Evolutionary conservation across 2,329 filamentous ascomycete genomes (phyloP).

Genomic region (Aspergillus spinulosporus): DNA sequence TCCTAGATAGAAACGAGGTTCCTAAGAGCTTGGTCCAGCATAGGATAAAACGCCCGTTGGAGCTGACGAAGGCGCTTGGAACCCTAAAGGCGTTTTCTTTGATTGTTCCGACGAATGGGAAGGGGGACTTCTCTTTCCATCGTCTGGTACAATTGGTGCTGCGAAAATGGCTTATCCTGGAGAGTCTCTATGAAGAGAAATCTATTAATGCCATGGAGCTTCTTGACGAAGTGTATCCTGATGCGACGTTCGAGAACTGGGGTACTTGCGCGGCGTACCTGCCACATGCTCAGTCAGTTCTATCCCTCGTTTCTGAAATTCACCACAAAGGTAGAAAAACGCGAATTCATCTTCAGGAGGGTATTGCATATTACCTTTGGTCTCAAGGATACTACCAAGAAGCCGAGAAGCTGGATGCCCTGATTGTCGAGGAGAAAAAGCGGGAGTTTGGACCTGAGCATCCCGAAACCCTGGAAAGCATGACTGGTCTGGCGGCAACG

Average conservation of each 20-base stretch:
- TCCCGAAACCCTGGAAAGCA: constrained; percentile 19
- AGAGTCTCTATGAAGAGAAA: constrained; percentile 9
- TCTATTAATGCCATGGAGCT: constrained; percentile 16
- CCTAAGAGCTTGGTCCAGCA: constrained; percentile 14
- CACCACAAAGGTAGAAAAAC: constrained; percentile 4
- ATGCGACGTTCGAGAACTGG: constrained; percentile 15
- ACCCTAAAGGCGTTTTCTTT: constrained; percentile 19
- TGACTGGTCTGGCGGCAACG: constrained; percentile 13
- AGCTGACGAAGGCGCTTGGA: constrained; percentile 14
- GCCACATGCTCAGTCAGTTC: constrained; percentile 14
- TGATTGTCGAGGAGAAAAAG: constrained; percentile 19
- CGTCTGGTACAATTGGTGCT: constrained; percentile 17
- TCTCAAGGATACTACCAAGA: constrained; percentile 5
- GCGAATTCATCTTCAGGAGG: constrained; percentile 17
- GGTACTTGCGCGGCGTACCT: constrained; percentile 13
- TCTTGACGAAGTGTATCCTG: constrained; percentile 12
- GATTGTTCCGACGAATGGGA: constrained; percentile 5
- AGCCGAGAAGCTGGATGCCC: constrained; percentile 10
- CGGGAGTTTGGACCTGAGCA: constrained; percentile 15
- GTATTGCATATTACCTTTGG: constrained; percentile 17
- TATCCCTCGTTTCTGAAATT: constrained; percentile 1
- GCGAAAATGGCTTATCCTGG: constrained; percentile 18
- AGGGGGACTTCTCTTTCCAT: constrained; percentile 15
- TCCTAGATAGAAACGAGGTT: constrained; percentile 14
- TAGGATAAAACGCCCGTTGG: constrained; percentile 5